phyloP scores from a whole-genome alignment of 2,329 filamentous ascomycete species.

The Cryphonectria naterciae region DNA sequence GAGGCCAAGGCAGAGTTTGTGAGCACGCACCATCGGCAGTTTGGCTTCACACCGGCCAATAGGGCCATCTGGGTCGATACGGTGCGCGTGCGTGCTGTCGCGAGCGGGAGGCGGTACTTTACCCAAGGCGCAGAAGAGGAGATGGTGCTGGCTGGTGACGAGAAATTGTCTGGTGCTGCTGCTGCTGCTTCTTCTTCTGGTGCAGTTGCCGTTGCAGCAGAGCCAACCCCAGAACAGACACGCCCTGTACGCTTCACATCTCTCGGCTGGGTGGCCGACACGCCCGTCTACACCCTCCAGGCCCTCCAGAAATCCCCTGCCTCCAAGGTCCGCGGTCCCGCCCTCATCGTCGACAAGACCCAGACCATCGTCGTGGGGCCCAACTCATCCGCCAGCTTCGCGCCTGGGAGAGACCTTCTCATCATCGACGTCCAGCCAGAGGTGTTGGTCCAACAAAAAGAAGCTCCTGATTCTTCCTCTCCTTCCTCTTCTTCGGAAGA shows the following conservation, averaged over 20 bases:
- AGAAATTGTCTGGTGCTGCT: no score
- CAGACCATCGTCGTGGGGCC: constrained; percentile 50
- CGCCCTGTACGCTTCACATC: constrained; percentile 30
- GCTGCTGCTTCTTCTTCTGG: no score
- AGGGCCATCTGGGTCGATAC: constrained; percentile 24
- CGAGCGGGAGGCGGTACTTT: constrained; percentile 5
- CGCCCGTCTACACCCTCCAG: constrained; percentile 29
- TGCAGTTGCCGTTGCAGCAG: neutral
- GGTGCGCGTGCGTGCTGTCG: constrained; percentile 12
- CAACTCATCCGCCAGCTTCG: constrained; percentile 38
- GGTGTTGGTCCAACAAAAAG: neutral
- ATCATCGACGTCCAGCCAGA: constrained; percentile 39
- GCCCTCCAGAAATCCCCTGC: constrained; percentile 2
- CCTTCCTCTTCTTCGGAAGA: neutral
- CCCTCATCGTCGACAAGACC: constrained; percentile 40
- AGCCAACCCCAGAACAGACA: neutral
- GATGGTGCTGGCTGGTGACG: neutral
- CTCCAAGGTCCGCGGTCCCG: constrained; percentile 10
- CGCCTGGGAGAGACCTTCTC: constrained; percentile 40
- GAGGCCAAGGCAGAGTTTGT: constrained; percentile 20
- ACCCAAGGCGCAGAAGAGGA: neutral
- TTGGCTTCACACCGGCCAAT: constrained; percentile 18
- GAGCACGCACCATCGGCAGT: constrained; percentile 16
- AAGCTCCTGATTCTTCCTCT: neutral
- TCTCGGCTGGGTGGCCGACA: constrained; percentile 30